Conservation (phyloP, 495 filamentous ascomycete species). For the Xylaria intraflava region DNA sequence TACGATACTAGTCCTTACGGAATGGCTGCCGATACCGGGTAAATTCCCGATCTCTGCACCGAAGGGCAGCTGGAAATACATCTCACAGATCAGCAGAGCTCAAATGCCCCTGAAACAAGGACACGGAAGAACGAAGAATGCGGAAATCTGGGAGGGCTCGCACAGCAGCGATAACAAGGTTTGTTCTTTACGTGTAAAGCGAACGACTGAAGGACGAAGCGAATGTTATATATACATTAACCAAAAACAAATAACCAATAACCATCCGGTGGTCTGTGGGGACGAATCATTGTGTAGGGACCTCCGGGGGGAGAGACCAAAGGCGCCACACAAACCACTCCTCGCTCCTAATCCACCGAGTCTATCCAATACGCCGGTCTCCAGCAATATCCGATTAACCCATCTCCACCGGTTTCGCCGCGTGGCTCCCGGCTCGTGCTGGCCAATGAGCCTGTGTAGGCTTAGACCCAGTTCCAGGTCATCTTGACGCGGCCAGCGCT, state of each 20-base stretch:
- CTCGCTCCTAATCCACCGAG: not conserved
- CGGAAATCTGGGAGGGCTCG: not conserved
- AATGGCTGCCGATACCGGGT: too few species aligned
- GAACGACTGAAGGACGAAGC: constrained; percentile 4
- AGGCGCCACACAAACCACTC: not conserved
- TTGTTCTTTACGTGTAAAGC: not conserved
- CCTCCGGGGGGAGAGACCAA: not conserved
- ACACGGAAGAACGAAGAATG: too few species aligned
- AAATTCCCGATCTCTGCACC: too few species aligned
- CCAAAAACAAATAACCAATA: not conserved
- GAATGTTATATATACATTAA: constrained; percentile 8
- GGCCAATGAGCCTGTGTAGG: too few species aligned
- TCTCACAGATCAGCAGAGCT: too few species aligned
- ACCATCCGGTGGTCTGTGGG: not conserved
- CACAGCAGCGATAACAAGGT: not conserved
- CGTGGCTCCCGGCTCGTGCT: not conserved
- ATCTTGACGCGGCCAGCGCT: constrained; percentile 17
- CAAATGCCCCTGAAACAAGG: too few species aligned
- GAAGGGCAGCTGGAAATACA: too few species aligned
- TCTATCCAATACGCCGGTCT: too few species aligned
- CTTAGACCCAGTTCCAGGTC: constrained; percentile 26
- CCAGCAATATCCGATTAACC: too few species aligned
- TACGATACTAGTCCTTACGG: too few species aligned
- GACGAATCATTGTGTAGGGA: not conserved
- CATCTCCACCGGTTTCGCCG: not conserved